Evolutionary conservation across 2,329 filamentous ascomycete genomes (phyloP), one percentile per base, ranked within the genome.

Genomic region (Leptoxyphium fumago): DNA sequence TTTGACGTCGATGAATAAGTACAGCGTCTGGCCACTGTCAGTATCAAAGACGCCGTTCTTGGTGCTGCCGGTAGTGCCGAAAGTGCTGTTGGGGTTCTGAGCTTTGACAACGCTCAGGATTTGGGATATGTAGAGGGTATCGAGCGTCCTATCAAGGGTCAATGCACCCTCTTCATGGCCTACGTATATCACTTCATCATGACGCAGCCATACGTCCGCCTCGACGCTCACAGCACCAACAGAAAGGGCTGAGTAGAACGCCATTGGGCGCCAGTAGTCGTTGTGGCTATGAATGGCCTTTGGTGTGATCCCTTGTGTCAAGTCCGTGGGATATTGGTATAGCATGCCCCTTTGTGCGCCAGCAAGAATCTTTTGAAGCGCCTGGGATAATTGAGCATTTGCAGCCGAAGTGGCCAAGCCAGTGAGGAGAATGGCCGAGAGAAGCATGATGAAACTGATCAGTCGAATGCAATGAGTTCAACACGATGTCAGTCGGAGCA

Each of bases 1-100:
- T 59, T 81, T 81, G 46, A 78, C 53, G 54, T 81, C 77, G 46
- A 81, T 71, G 59, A 78, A 79, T 40, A 81, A 65, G 61, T 78
- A 79, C 5, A 82, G 65, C 0, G 77, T 80, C 57, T 80, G 75
- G 5, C 58, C 64, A 1, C 62, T 55, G 29, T 55, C 54, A 1
- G 74, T 74, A 57, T 81, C 77, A 54, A 70, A 81, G 11, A 81
- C 73, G 29, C 77, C 77, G 53, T 78, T 75, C 38, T 67, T 65
- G 3, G 73, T 75, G 6, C 63, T 59, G 0, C 56, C 54, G 2
- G 59, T 58, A 1, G 58, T 51, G 2, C 72, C 55, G 56, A 77
- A 80, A 0, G 57, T 60, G 14, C 66, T 69, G 6, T 60, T 59
- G n/a, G 73, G 72, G 52, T 77, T 80, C 52, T 77, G 70, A 13